Percentiles rank a stretch among this genome's conserved stretches.
Evolutionary conservation across 805 yeast genomes (phyloP).

Genomic region (Yarrowia divulgata): DNA sequence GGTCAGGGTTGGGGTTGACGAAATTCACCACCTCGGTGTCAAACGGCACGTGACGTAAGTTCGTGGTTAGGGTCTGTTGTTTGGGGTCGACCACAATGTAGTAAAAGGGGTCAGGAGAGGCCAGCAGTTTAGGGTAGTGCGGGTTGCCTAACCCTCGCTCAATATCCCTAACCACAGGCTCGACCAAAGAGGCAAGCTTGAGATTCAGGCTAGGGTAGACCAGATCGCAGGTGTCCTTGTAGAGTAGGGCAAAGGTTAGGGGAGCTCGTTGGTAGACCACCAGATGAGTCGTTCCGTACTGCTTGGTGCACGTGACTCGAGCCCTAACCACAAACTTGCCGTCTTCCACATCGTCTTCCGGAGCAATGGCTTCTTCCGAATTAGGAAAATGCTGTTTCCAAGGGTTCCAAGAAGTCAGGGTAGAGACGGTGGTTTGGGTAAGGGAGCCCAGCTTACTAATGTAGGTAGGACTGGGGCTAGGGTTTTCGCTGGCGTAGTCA

Average conservation of each 20-base stretch:
- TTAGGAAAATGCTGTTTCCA: conserved; percentile 32
- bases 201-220: conserved; percentile 44
- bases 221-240: conserved; percentile 11
- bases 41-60: conserved; percentile 19
- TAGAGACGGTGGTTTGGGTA: not conserved
- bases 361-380: conserved; percentile 38
- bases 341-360: conserved; percentile 20
- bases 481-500: conserved; percentile 7
- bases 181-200: conserved; percentile 45
- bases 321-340: conserved; percentile 11
- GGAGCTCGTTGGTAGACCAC: conserved; percentile 46
- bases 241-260: conserved; percentile 44
- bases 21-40: conserved; percentile 11
- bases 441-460: conserved; percentile 15
- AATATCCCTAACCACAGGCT: conserved; percentile 45
- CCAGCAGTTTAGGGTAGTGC: conserved; percentile 14
- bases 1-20: conserved; percentile 12
- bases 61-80: conserved; percentile 17
- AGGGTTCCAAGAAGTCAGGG: conserved; percentile 17
- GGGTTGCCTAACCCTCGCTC: conserved; percentile 8
- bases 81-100: conserved; percentile 43
- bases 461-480: not conserved
- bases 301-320: conserved; percentile 3
- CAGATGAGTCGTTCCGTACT: conserved; percentile 36
- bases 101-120: conserved; percentile 37